Evolutionary conservation across 2,329 filamentous ascomycete species (phyloP), one percentile per base, ranked within the genome.

Genomic region (Apiospora hydei): DNA sequence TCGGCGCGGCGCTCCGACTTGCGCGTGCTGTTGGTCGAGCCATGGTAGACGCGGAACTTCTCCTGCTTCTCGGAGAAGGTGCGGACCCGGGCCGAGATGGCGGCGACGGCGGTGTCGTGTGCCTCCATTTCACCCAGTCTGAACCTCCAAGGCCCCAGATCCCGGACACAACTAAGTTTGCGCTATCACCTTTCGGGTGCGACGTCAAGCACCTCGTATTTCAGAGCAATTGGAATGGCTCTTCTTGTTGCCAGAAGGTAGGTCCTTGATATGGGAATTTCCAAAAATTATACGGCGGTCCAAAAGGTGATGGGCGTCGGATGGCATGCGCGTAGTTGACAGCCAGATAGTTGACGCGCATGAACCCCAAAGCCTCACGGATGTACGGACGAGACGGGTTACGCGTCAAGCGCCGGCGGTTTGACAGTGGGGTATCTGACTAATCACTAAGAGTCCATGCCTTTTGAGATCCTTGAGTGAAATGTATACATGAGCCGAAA

Each of bases 41-140:
- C 93, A 82, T 95, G 93, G 76, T 90, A 93, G 78, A 95, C 91
- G n/a, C 92, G 88, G 81, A 93, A 95, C 2, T 91, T 88, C 78
- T 84, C 80, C 72, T 83, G 80, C 10, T 76, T 78, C 3, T 80
- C 77, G 70, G 85, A 79, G 75, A 89, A 88, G 5, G 83, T 77
- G 72, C 80, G 80, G 44, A 88, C 82, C 30, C 84, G 81, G 44
- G 80, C 77, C 0, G 86, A 82, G 67, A 89, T 83, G 70, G 78
- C 76, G 24, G 78, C 73, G n/a, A 89, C 85, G 11, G 83, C 81
- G 3, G 78, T 76, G 30, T 85, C 77, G 77, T 89, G 87, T 26
- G 81, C 80, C 30, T 88, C 85, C 85, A 82, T 83, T n/a, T 21
- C 34, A 41, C 34, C 57, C 57, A n/a, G 34, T 61, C 53, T 21